Evolutionary conservation across 352 stramenopile species (phyloP).

Genomic region (Pythium apleroticum): DNA sequence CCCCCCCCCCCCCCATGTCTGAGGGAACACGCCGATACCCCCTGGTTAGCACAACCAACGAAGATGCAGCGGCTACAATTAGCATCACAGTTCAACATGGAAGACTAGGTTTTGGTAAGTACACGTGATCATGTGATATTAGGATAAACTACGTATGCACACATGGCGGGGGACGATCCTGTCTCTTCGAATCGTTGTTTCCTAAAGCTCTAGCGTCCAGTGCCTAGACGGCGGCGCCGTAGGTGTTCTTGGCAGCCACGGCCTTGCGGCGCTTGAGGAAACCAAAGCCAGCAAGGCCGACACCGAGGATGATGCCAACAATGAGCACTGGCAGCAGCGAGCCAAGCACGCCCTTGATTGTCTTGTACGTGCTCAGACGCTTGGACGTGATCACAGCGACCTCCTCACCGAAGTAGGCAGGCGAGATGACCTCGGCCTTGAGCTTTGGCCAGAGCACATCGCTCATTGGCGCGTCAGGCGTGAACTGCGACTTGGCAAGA

Average conservation of each 20-base stretch:
- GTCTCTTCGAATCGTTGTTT: neutral
- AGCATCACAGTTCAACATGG: too few relatives aligned
- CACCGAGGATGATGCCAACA: constrained; percentile 47
- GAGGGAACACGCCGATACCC: too few relatives aligned
- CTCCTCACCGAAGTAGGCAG: constrained; percentile 63
- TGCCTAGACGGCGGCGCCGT: constrained; percentile 1
- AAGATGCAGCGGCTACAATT: too few relatives aligned
- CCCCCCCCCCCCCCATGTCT: too few relatives aligned
- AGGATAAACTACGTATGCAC: neutral
- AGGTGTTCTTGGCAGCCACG: neutral
- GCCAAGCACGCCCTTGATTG: constrained; percentile 46
- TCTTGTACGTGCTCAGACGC: constrained; percentile 50
- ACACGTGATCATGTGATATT: neutral
- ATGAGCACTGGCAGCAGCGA: constrained; percentile 63
- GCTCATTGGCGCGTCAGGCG: constrained; percentile 47
- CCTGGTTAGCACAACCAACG: too few relatives aligned
- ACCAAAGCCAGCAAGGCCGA: constrained; percentile 37
- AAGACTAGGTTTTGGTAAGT: neutral
- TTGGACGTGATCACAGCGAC: constrained; percentile 37
- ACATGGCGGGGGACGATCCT: neutral
- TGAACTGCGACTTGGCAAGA: constrained; percentile 39
- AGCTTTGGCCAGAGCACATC: constrained; percentile 61
- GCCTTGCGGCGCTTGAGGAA: constrained; percentile 45
- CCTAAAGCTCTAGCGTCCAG: neutral
- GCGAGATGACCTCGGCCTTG: constrained; percentile 54